Evolutionary conservation across 2,329 filamentous ascomycete species (phyloP).

Genomic region (Trichophyton mentagrophytes): DNA sequence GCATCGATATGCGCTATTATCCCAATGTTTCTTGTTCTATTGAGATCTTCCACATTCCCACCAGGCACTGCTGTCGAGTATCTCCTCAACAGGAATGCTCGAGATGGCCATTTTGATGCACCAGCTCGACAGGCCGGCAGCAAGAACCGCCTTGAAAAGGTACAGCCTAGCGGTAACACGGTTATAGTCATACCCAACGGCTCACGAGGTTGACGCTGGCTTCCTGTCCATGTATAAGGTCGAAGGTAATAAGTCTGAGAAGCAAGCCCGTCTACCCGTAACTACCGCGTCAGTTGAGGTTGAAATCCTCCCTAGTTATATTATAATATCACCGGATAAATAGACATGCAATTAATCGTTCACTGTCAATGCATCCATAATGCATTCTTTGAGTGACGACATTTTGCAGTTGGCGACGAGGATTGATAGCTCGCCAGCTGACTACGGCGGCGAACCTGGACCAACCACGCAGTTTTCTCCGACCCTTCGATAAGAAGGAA

Average conservation of each 20-base stretch:
- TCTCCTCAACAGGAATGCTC: constrained; percentile 7
- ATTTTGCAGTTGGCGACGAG: background rate
- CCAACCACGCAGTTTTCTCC: background rate
- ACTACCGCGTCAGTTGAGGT: background rate
- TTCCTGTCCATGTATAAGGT: background rate
- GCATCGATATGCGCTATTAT: constrained; percentile 99
- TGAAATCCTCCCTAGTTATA: background rate
- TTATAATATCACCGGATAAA: background rate
- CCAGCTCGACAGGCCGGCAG: background rate
- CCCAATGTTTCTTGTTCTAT: constrained; percentile 80
- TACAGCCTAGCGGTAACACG: constrained; percentile 8
- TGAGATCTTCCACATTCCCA: constrained; percentile 27
- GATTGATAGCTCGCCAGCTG: no score
- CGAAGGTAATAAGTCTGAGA: background rate
- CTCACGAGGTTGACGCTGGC: background rate
- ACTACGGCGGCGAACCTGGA: background rate
- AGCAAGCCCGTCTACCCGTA: background rate
- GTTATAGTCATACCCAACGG: constrained; percentile 3
- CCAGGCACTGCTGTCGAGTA: constrained; percentile 21
- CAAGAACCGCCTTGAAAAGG: constrained; percentile 11
- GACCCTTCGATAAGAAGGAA: background rate
- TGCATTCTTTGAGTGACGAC: background rate
- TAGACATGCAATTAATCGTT: background rate
- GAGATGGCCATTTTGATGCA: background rate
- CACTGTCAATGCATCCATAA: background rate